Conservation (phyloP, 78 protist species). For the Dictyostelium brefeldianum region DNA sequence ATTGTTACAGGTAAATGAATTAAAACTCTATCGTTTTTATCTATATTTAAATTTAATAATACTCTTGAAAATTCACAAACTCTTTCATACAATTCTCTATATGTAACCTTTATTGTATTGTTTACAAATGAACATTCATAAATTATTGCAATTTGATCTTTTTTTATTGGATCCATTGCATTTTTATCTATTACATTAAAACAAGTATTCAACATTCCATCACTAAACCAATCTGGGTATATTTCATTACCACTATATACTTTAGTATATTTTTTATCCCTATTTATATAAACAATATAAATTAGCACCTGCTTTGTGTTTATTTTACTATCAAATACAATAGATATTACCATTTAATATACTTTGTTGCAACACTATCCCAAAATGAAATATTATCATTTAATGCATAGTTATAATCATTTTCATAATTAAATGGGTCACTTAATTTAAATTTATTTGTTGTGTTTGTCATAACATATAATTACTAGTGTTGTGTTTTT, state of each 20-base stretch:
- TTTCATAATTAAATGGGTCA: neutral
- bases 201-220: constrained; percentile 84
- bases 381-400: neutral
- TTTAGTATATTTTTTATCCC: constrained; percentile 9
- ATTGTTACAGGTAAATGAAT: constrained; percentile 93
- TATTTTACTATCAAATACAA: too few relatives aligned
- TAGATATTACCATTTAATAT: neutral
- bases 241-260: constrained; percentile 4
- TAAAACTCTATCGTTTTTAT: constrained; percentile 90
- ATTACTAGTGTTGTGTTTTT: too few relatives aligned
- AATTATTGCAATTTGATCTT: constrained; percentile 28
- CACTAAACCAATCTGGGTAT: constrained; percentile 86
- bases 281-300: neutral
- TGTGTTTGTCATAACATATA: too few relatives aligned
- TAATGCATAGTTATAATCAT: constrained; percentile 4
- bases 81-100: constrained; percentile 14
- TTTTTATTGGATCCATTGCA: neutral
- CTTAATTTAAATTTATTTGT: neutral
- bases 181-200: constrained; percentile 86
- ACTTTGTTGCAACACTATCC: constrained; percentile 26
- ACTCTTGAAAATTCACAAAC: constrained; percentile 88
- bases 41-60: constrained; percentile 84
- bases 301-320: too few relatives aligned
- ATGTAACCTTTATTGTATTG: neutral
- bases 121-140: constrained; percentile 39